Evolutionary conservation across 306 rosid genomes (phyloP).

Genomic region (Pueraria montana): DNA sequence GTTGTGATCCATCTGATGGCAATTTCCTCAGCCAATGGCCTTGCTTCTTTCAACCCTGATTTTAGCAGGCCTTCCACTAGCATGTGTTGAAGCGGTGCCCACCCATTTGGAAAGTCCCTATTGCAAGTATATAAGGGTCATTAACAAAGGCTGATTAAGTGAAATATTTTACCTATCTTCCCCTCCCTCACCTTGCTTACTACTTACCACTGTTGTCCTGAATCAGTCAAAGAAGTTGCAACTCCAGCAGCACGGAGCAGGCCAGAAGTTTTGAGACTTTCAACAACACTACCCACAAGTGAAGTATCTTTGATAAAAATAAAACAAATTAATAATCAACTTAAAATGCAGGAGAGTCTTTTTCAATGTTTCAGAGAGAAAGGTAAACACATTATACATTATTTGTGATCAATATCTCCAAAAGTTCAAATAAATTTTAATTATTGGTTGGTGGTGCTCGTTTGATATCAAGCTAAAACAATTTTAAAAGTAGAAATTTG

Average conservation of each 20-base stretch:
- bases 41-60: constrained; percentile 81
- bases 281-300: constrained; percentile 58
- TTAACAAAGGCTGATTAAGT: constrained; percentile 26
- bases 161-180: constrained; percentile 15
- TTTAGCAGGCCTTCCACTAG: constrained; percentile 85
- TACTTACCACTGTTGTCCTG: constrained; percentile 88
- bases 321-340: constrained; percentile 36
- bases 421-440: background rate
- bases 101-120: constrained; percentile 98
- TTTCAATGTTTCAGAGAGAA: constrained; percentile 10
- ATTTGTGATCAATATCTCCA: background rate
- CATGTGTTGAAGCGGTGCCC: constrained; percentile 98
- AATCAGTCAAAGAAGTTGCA: constrained; percentile 75
- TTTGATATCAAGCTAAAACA: constrained; percentile 1
- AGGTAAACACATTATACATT: constrained; percentile 10
- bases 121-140: constrained; percentile 21
- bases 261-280: constrained; percentile 74
- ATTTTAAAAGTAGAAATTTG: background rate
- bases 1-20: constrained; percentile 84
- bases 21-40: constrained; percentile 75
- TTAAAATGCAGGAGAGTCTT: background rate
- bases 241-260: constrained; percentile 69
- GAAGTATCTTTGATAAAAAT: constrained; percentile 63
- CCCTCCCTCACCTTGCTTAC: constrained; percentile 11
- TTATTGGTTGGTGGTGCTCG: background rate